Conservation (phyloP, 495 filamentous ascomycete genomes). For the Penicillium parvum region DNA sequence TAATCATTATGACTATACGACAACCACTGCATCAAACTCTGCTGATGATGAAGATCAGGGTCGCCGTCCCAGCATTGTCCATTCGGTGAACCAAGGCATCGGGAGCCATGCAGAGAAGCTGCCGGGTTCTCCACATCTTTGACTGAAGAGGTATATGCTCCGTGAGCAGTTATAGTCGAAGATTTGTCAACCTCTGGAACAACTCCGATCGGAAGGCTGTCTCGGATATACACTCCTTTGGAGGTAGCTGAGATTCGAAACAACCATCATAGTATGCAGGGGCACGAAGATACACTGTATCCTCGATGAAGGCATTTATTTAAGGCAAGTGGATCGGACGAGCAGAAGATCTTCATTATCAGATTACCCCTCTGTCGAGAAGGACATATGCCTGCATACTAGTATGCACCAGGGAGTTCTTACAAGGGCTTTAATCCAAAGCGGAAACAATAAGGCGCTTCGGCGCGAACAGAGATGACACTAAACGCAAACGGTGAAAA, state of each 20-base stretch:
- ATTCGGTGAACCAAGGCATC: neutral
- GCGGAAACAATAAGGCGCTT: neutral
- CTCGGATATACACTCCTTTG: neutral
- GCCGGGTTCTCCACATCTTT: no score
- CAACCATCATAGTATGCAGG: no score
- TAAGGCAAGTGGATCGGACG: neutral
- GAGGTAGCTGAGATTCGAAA: no score
- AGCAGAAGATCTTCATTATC: constrained; percentile 4
- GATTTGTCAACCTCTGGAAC: constrained; percentile 3
- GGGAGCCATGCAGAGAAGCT: neutral
- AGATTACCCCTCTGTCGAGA: constrained; percentile 1
- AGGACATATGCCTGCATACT: no score
- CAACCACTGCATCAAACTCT: no score
- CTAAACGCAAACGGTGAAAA: neutral
- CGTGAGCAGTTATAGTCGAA: neutral
- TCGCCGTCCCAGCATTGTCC: neutral
- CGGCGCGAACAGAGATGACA: neutral
- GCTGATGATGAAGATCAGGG: neutral
- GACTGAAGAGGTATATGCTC: constrained; percentile 5
- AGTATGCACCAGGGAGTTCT: no score
- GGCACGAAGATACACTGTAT: no score
- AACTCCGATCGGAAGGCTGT: constrained; percentile 2
- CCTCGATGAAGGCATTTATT: neutral
- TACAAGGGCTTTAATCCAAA: neutral
- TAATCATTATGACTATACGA: no score